Conservation (phyloP, 371 early-diverging fungal genomes). For the Mortierella sp. region DNA sequence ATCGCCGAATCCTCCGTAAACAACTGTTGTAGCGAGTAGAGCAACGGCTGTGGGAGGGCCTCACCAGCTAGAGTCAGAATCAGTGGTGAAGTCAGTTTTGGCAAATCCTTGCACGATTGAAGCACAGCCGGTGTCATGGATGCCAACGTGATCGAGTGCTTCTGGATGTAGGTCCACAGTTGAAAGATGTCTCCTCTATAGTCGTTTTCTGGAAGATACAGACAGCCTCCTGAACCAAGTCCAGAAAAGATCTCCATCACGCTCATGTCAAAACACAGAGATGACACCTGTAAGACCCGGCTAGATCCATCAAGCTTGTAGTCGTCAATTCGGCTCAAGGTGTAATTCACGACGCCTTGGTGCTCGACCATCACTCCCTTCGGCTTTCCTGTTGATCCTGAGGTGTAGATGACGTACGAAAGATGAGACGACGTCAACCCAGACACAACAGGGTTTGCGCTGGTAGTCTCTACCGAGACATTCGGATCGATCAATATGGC, state of each 20-base stretch:
- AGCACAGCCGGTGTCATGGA: background rate
- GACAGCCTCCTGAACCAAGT: background rate
- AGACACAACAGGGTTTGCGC: background rate
- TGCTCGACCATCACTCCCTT: constrained; percentile 57
- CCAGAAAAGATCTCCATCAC: background rate
- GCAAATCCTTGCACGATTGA: background rate
- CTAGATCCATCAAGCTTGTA: background rate
- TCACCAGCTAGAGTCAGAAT: background rate
- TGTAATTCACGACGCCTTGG: background rate
- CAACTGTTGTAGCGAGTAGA: background rate
- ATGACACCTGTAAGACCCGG: background rate
- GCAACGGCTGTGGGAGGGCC: background rate
- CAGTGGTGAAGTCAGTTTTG: background rate
- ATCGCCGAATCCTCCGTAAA: background rate
- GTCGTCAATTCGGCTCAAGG: background rate
- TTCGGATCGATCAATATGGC: background rate
- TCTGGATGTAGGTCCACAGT: background rate
- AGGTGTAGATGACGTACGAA: constrained; percentile 56
- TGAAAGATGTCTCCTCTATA: background rate
- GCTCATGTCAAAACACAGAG: background rate
- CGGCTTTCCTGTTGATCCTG: constrained; percentile 62
- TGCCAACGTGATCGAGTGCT: background rate
- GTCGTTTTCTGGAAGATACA: background rate
- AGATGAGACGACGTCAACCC: background rate
- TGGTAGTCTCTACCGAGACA: background rate